Evolutionary conservation across 164 flowering plant species (phyloP), one percentile per base, ranked within the genome.

Genomic region (Sedum album): DNA sequence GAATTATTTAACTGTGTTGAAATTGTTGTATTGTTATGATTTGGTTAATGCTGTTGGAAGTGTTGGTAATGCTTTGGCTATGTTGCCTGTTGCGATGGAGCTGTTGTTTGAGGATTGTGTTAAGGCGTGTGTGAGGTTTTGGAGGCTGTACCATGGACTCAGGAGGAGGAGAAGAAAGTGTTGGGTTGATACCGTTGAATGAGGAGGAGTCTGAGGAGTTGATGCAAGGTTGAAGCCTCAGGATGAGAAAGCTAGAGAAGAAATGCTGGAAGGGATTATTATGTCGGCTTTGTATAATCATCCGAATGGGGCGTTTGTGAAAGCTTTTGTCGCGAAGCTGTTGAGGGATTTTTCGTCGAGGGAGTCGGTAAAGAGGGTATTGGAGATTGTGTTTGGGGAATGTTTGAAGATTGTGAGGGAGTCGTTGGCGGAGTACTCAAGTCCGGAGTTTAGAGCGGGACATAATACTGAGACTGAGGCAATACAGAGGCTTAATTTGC

Each of bases 141-240:
- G 1, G 97, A 93, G 66, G 94, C 88, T 3, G 96, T 93, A 31
- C 96, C 97, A n/a, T 93, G 98, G 97, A 86, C 71, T 15, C 93
- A 89, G 36, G 97, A 93, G 23, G 97, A 91, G 62, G 97, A 91
- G 67, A 75, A 63, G 62, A 79, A 77, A 20, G 86, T 93, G 14
- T 20, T 91, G 57, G 64, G 21, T 66, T 84, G 51, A 95, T 96
- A 0, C 67, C 84, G 1, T 69, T 93, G 14, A 66, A 80, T 5
- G 78, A 75, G 46, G 96, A 85, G 6, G 98, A 93, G 51, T 79
- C 88, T 0, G 36, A 61, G 31, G 92, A 86, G 55, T 85, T 91
- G 28, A 71, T 88, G 80, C 89, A 51, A 82, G 98, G 82, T 79
- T 91, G 72, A 81, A 77, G 13, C 86, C 87, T 0, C 68, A 39